Evolutionary conservation across 805 yeast species (phyloP).

Genomic region (Spathaspora arborariae): DNA sequence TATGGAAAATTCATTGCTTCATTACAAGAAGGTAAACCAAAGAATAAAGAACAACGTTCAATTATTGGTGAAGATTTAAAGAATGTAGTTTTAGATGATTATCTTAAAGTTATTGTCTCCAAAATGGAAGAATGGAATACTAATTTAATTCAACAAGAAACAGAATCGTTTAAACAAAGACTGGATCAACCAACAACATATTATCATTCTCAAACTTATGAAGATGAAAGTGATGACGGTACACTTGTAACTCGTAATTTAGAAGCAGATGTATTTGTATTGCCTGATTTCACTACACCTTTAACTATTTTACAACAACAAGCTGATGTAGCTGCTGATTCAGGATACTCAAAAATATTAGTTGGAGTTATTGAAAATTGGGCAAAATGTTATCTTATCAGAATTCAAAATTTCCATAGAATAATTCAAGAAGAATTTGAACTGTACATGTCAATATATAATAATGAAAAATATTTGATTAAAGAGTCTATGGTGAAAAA

Average conservation of each 20-base stretch:
- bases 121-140: constrained; percentile 86
- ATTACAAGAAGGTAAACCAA: constrained; percentile 14
- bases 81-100: constrained; percentile 71
- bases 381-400: constrained; percentile 51
- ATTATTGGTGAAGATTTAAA: constrained; percentile 70
- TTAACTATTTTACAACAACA: constrained; percentile 86
- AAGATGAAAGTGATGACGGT: constrained; percentile 36
- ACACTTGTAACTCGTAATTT: constrained; percentile 28
- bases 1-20: constrained; percentile 42
- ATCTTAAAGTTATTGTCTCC: constrained; percentile 60
- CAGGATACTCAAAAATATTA: constrained; percentile 75
- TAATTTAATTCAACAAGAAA: constrained; percentile 65
- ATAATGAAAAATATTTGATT: constrained; percentile 33
- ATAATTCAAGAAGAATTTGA: constrained; percentile 46
- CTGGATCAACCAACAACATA: constrained; percentile 71
- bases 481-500: constrained; percentile 44
- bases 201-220: constrained; percentile 46
- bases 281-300: constrained; percentile 76
- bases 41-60: constrained; percentile 39
- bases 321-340: constrained; percentile 80
- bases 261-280: constrained; percentile 48
- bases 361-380: constrained; percentile 76
- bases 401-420: constrained; percentile 62
- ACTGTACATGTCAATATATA: constrained; percentile 39
- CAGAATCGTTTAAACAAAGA: constrained; percentile 59